phyloP scores from a whole-genome alignment of 768 basidiomycete genomes.

The Boletus tomentosulus region DNA sequence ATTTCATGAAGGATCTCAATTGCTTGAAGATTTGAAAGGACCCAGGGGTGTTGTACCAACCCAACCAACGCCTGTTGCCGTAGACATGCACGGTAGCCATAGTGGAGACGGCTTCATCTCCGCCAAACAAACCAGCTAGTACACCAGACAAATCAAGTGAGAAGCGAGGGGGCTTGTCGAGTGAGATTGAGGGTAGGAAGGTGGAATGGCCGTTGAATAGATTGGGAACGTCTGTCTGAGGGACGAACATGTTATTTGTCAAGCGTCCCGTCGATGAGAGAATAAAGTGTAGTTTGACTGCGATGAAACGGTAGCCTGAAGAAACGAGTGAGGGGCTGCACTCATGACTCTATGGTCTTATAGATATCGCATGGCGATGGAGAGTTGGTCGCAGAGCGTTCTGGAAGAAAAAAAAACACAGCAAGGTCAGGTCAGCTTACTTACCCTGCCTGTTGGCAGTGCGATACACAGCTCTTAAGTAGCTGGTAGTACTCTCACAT shows the following conservation, averaged over 20 bases:
- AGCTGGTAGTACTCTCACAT: too few relatives aligned
- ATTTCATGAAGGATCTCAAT: slow-evolving; percentile 16
- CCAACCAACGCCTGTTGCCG: slow-evolving; percentile 24
- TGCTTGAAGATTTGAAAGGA: slow-evolving; percentile 21
- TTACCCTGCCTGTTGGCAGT: too few relatives aligned
- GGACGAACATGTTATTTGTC: neutral
- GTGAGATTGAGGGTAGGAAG: neutral
- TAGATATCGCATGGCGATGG: too few relatives aligned
- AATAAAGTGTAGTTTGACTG: neutral
- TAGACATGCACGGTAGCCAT: slow-evolving; percentile 29
- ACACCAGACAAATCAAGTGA: slow-evolving; percentile 24
- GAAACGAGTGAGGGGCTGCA: too few relatives aligned
- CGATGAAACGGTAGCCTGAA: too few relatives aligned
- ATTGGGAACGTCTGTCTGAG: neutral
- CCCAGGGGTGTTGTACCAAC: too few relatives aligned
- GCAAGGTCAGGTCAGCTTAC: too few relatives aligned
- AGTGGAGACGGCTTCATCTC: slow-evolving; percentile 29
- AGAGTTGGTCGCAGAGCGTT: neutral
- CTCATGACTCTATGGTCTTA: too few relatives aligned
- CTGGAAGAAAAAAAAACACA: neutral
- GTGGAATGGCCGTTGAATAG: neutral
- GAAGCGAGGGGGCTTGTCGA: slow-evolving; percentile 5
- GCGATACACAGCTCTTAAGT: neutral
- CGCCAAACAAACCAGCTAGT: slow-evolving; percentile 25
- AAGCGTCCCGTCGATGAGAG: neutral